Evolutionary conservation across 1,139 yeast species (phyloP), one percentile per base, ranked within the genome.

Genomic region (Saccharomyces hybrid): DNA sequence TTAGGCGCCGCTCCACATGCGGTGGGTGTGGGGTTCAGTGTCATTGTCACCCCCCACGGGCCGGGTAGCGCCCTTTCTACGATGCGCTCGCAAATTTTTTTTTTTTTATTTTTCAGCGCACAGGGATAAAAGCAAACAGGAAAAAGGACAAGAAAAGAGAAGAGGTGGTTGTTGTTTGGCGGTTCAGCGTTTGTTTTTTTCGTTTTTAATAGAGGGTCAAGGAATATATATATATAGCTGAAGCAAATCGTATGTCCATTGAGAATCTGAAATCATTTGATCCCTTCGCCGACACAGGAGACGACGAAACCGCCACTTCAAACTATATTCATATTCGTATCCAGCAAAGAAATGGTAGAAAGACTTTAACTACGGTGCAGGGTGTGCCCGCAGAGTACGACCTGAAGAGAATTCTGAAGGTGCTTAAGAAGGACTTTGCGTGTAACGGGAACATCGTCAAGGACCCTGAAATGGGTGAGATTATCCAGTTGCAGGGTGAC

Each of bases 201-300:
- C 26, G 26, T 34, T 34, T 34, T 38, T 38, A 3, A 19, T 4
- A 38, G 9, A 38, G 26, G 44, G 19, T n/a, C 38, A 38, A 38
- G 44, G 44, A 38, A 38, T 38, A 38, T 38, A 38, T 9, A 9
- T 16, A 38, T 38, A 38, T 38, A 38, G 44, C 44, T 38, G 44
- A 38, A 38, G 44, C 44, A 38, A 38, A 38, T 38, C 44, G 58
- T 58, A 68, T 66, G 70, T 89, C 97, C 78, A 88, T 91, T 84
- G 95, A 91, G 81, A 91, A 91, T 83, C 84, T 93, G 78, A 91
- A 87, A 82, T 85, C 97, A 67, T 91, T 91, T 82, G 96, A 93
- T 79, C 99, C 99, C 65, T 93, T 93, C 85, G 97, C 98, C 84
- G 99, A 93, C 77, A 91, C 97, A 77, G 98, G 97, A 81, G 98